phyloP scores from a whole-genome alignment of 257 asterid genomes.

The Ilex aquifolium region DNA sequence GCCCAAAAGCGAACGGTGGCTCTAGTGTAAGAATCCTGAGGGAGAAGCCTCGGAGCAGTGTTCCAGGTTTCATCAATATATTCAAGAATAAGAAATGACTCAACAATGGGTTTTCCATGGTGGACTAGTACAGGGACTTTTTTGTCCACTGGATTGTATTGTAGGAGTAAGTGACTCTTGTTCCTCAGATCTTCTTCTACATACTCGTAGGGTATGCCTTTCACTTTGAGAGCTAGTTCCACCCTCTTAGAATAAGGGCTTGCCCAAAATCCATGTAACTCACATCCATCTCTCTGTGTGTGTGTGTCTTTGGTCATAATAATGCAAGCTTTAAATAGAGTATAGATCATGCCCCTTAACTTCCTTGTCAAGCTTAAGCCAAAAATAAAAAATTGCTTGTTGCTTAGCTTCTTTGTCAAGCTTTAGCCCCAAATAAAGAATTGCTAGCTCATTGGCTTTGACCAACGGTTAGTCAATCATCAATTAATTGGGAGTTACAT shows the following conservation, averaged over 20 bases:
- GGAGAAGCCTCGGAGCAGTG: constrained; percentile 22
- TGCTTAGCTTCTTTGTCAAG: too few relatives aligned
- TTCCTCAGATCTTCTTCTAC: constrained; percentile 36
- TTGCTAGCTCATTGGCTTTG: too few relatives aligned
- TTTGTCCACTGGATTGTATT: constrained; percentile 35
- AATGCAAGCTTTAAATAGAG: too few relatives aligned
- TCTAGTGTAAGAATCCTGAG: constrained; percentile 30
- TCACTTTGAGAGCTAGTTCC: constrained; percentile 38
- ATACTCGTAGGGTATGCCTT: constrained; percentile 36
- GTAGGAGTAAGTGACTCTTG: constrained; percentile 27
- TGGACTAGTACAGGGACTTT: constrained; percentile 39
- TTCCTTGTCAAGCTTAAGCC: too few relatives aligned
- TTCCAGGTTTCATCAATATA: constrained; percentile 40
- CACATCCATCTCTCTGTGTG: background rate
- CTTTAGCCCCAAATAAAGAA: too few relatives aligned
- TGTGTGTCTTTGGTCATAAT: too few relatives aligned
- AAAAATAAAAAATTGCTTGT: too few relatives aligned
- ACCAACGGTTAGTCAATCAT: too few relatives aligned
- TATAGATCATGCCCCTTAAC: too few relatives aligned
- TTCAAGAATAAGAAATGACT: constrained; percentile 31
- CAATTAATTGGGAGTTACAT: too few relatives aligned
- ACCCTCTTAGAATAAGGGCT: constrained; percentile 38
- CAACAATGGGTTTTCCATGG: constrained; percentile 27
- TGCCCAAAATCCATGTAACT: constrained; percentile 29
- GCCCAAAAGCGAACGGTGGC: constrained; percentile 37